These are phyloP conservation scores for Pelargonium australe DNA, from an alignment of 441 rosid genomes.

Conservation along the genomic window DNA sequence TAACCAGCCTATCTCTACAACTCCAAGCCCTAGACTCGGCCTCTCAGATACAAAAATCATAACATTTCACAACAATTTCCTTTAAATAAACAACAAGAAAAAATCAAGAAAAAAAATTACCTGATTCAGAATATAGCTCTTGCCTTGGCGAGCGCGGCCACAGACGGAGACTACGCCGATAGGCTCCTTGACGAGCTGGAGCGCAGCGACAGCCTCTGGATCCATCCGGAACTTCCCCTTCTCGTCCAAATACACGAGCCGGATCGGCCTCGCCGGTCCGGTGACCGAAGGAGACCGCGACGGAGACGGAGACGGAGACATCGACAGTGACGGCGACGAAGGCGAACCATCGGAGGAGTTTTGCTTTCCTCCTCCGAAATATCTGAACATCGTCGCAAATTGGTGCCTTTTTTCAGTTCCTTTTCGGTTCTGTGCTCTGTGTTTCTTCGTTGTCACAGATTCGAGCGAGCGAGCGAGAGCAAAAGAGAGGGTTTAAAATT, in stretches of 20 bases:
- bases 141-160: slow-evolving; percentile 95
- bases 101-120: slow-evolving; percentile 23
- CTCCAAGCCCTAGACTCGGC: slow-evolving; percentile 24
- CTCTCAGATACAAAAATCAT: neutral
- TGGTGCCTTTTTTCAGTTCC: neutral
- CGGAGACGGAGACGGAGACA: slow-evolving; percentile 13
- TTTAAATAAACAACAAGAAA: neutral
- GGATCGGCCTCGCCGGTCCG: slow-evolving; percentile 86
- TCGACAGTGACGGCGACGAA: slow-evolving; percentile 10
- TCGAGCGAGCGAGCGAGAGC: neutral
- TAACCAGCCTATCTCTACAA: slow-evolving; percentile 1
- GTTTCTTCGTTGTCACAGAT: neutral
- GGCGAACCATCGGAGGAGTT: slow-evolving; percentile 36
- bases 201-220: slow-evolving; percentile 88
- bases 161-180: slow-evolving; percentile 94
- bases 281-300: slow-evolving; percentile 41
- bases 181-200: slow-evolving; percentile 91
- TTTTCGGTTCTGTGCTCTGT: slow-evolving; percentile 3
- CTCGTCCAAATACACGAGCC: slow-evolving; percentile 78
- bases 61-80: neutral
- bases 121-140: slow-evolving; percentile 91
- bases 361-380: slow-evolving; percentile 44
- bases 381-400: slow-evolving; percentile 36
- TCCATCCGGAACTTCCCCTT: slow-evolving; percentile 96
- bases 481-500: slow-evolving; percentile 29